Base-by-base conservation (phyloP, 2,329 filamentous ascomycete genomes). In the Cylindrodendrum hubeiense region DNA sequence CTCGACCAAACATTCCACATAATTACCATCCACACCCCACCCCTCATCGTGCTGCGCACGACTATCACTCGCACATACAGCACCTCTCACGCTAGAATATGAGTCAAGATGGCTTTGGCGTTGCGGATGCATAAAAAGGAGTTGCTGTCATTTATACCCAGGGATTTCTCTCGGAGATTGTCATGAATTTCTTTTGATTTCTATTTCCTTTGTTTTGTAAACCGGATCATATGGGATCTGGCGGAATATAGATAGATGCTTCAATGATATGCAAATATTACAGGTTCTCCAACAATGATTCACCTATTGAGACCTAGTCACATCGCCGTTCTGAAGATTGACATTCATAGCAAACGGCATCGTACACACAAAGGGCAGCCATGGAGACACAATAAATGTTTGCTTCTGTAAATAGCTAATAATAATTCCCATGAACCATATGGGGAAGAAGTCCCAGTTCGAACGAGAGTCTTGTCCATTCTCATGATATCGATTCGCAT, bases 61-160 rank as follows among this genome's bases (percentile, higher is more conserved):
- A 26, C 28, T n/a, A 19, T 49, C 51, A 43, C 21, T 33, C n/a
- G 22, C 28, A 62, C 15, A 52, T 24, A 57, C 53, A 43, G 41
- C 41, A 33, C 28, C 34, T 39, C 53, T 51, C 37, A 51, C 37
- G 47, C 55, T 66, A 65, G 63, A 70, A 65, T 17, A 41, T 9
- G 54, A 22, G 52, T 47, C 22, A 37, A 43, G 26, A 50, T 62
- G 57, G 46, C 54, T 47, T 51, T 55, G 60, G 67, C 65, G 71
- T 67, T 69, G 51, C 39, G 56, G 67, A 59, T 52, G 53, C 63
- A 51, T 64, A 55, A 62, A 67, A 66, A 43, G 70, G 61, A 65
- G 47, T 65, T 59, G 54, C 56, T 69, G 50, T 68, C 52, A 43
- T 74, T 71, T 73, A 74, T 74, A 74, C 72, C 72, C 72, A 53